Evolutionary conservation across 148 eudicot genomes (phyloP), one percentile per base, ranked within the genome.

Genomic region (Diospyros lotus): DNA sequence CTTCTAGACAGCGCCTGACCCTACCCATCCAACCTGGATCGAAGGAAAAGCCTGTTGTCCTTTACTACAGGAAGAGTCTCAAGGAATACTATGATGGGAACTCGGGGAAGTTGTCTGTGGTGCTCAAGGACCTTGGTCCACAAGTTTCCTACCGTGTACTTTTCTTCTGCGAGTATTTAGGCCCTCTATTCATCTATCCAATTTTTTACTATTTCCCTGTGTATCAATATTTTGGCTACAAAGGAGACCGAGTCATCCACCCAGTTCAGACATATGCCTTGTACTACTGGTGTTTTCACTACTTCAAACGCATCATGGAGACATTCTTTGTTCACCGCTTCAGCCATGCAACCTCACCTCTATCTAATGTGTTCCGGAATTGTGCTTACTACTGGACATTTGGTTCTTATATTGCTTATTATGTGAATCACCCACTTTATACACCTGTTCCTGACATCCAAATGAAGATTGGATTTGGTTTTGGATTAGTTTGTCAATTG

Each of bases 271-370:
- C 94, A 46, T 95, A 92, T 78, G 99, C 99, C 60, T 74, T 89
- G 69, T 92, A 90, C 76, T 90, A 89, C 77, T 95, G 97, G 96
- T 92, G 96, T 76, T 88, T 95, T 77, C 99, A 95, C 83, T 95
- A 92, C 75, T 90, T 90, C 82, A 95, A 95, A 56, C 96, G 97
- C 76, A 92, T 95, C 42, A 84, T 93, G 94, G 98, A 95, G 73
- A 95, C 97, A 45, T 95, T 95, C 76, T 95, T 95, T 58, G 91
- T 95, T 66, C 99, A 95, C 81, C 93, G 94, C 78, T 95, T 92
- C 82, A 95, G 99, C 83, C 98, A 93, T 73, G 97, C 99, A 73
- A 95, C 99, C 41, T 95, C 99, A 39, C 99, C 99, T 1, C 71
- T 95, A 44, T 85, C 97, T 45, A 95, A 95, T 75, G 97, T 95